A percentile compares a stretch with the other conserved stretches of the same genome.
These are phyloP conservation scores for Rhodotorula sp. DNA, from an alignment of 1,284 basidiomycete species.

Conservation along the genomic window DNA sequence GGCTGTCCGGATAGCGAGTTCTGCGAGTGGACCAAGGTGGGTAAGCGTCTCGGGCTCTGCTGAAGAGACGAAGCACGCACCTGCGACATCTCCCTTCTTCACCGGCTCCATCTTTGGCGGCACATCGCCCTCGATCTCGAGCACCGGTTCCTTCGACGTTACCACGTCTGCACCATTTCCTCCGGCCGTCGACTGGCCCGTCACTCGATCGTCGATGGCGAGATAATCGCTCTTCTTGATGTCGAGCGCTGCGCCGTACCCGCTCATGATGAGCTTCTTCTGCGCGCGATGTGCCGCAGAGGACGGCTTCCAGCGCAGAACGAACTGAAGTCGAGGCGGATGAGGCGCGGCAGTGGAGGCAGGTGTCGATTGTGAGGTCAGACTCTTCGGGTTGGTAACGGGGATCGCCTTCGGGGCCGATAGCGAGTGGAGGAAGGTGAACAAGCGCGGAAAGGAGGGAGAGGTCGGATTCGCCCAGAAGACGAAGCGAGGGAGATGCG, in stretches of 20 bases:
- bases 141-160: slow-evolving; percentile 46
- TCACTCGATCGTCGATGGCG: slow-evolving; percentile 75
- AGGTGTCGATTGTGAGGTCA: not conserved
- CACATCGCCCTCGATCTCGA: slow-evolving; percentile 17
- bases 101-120: slow-evolving; percentile 34
- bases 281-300: not conserved
- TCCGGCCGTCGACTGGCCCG: not conserved
- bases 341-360: not conserved
- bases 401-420: slow-evolving; percentile 17
- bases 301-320: slow-evolving; percentile 45
- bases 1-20: slow-evolving; percentile 68
- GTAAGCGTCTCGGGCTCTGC: not conserved
- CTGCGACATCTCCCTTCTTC: slow-evolving; percentile 33
- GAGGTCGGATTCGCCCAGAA: slow-evolving; percentile 60
- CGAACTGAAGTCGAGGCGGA: slow-evolving; percentile 28
- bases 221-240: slow-evolving; percentile 98
- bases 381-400: slow-evolving; percentile 43
- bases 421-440: slow-evolving; percentile 21
- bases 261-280: slow-evolving; percentile 60
- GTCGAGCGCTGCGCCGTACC: slow-evolving; percentile 87
- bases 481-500: slow-evolving; percentile 71
- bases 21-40: slow-evolving; percentile 47
- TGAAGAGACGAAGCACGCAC: slow-evolving; percentile 2
- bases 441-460: slow-evolving; percentile 17
- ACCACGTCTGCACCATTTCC: not conserved